A percentile compares a stretch with the other conserved stretches of the same genome.
Evolutionary conservation across 2,329 filamentous ascomycete species (phyloP).

Genomic region (Aspergillus luchuensis): DNA sequence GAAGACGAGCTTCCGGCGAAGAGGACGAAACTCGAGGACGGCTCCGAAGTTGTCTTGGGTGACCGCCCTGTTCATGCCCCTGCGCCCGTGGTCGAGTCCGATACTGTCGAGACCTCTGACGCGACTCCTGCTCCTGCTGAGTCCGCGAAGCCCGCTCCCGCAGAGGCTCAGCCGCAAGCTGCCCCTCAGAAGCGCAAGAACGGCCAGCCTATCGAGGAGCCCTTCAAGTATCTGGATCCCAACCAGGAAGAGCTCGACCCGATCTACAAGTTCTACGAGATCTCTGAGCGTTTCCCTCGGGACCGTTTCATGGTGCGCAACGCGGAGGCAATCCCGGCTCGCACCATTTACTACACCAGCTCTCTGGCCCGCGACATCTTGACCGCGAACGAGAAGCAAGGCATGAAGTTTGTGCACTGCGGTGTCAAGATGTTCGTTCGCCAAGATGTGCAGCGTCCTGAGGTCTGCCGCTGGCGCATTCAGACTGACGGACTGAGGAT

Average conservation of each 20-base stretch:
- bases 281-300: constrained; percentile 80
- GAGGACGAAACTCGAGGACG: constrained; percentile 47
- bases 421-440: constrained; percentile 99
- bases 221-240: constrained; percentile 83
- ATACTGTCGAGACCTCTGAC: constrained; percentile 27
- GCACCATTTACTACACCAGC: constrained; percentile 96
- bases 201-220: constrained; percentile 71
- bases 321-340: constrained; percentile 79
- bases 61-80: constrained; percentile 41
- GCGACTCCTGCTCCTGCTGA: constrained; percentile 24
- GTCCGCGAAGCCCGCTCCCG: constrained; percentile 16
- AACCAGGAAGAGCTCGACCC: constrained; percentile 74
- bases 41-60: constrained; percentile 40
- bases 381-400: constrained; percentile 80
- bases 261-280: constrained; percentile 81
- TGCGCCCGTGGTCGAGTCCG: constrained; percentile 27
- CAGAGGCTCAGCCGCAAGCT: constrained; percentile 18
- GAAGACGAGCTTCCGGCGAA: constrained; percentile 45
- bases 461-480: constrained; percentile 91
- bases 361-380: constrained; percentile 82
- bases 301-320: constrained; percentile 97
- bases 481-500: constrained; percentile 93
- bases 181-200: constrained; percentile 41
- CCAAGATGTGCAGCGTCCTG: constrained; percentile 83
- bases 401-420: constrained; percentile 93